Evolutionary conservation across 1,284 basidiomycete genomes (phyloP), one percentile per base, ranked within the genome.

Genomic region (Puccinia coronata): DNA sequence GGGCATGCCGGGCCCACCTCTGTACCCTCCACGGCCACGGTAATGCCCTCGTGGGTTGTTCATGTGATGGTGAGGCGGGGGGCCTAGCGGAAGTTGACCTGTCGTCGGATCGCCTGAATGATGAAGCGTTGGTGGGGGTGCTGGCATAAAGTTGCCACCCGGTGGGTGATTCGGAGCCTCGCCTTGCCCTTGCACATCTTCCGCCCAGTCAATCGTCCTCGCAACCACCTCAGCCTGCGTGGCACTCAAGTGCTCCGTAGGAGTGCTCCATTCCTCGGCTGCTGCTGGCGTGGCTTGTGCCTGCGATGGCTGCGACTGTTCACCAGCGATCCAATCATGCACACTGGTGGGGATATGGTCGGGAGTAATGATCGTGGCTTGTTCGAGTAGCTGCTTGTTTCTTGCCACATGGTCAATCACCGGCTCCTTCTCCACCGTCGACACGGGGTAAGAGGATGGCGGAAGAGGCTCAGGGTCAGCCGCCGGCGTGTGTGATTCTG

Each of bases 151-250:
- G 59, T 71, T 72, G 9, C 36, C n/a, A 0, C 57, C 28, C n/a
- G 39, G 43, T n/a, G 67, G 63, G 23, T 41, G n/a, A 12, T 41
- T 39, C 43, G 49, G 67, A 65, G 20, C 63, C 20, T 65, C 63
- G 41, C 61, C 63, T 69, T 70, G 61, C 14, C 53, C 78, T 51
- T 71, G 65, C 28, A 80, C 78, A 53, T 80, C 78, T 65, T 80
- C 69, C 43, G 78, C 78, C 78, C 78, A 80, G 34, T 80, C 78
- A 34, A 80, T 71, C n/a, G 78, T 80, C 41, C 70, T 67, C 34
- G 78, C 70, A 49, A 73, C 70, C 39, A 73, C 70, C 28, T 80
- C 78, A 31, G 70, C 67, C 31, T 71, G 78, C 18, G 69, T 25
- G 12, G 65, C 70, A 41, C 70, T 71, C 59, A 72, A 73, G 31